These are phyloP conservation scores for Pneumocystis jirovecii DNA, from an alignment of 1,139 yeast species.

Conservation along the genomic window DNA sequence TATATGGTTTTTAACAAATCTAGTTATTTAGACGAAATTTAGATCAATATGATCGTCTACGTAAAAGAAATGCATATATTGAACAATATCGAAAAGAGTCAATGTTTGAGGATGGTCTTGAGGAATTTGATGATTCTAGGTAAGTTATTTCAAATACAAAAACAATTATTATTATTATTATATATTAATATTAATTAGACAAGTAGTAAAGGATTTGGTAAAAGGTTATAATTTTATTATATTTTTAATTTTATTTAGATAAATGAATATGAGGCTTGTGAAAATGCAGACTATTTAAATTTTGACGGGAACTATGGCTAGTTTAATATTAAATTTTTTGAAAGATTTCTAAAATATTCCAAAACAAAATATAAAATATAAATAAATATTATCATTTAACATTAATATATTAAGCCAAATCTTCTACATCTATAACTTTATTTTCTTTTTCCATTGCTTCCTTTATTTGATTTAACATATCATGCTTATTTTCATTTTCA, in stretches of 20 bases:
- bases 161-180: slow-evolving; percentile 31
- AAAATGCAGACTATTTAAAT: slow-evolving; percentile 39
- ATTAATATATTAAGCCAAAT: background rate
- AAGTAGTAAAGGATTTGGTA: background rate
- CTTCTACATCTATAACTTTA: slow-evolving; percentile 3
- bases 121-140: slow-evolving; percentile 65
- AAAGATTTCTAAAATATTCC: background rate
- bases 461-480: background rate
- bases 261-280: slow-evolving; percentile 56
- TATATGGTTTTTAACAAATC: background rate
- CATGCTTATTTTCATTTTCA: background rate
- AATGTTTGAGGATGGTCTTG: slow-evolving; percentile 45
- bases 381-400: background rate
- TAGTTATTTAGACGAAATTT: slow-evolving; percentile 47
- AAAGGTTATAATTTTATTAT: background rate
- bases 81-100: slow-evolving; percentile 53
- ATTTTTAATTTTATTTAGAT: slow-evolving; percentile 22
- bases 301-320: slow-evolving; percentile 19
- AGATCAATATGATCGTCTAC: slow-evolving; percentile 65
- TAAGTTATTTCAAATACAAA: slow-evolving; percentile 25
- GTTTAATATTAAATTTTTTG: background rate
- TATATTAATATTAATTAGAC: slow-evolving; percentile 25
- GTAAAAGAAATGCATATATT: slow-evolving; percentile 68
- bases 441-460: background rate
- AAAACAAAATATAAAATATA: background rate